Evolutionary conservation across 148 eudicot species (phyloP).

Genomic region (Salicornia ramosissima): DNA sequence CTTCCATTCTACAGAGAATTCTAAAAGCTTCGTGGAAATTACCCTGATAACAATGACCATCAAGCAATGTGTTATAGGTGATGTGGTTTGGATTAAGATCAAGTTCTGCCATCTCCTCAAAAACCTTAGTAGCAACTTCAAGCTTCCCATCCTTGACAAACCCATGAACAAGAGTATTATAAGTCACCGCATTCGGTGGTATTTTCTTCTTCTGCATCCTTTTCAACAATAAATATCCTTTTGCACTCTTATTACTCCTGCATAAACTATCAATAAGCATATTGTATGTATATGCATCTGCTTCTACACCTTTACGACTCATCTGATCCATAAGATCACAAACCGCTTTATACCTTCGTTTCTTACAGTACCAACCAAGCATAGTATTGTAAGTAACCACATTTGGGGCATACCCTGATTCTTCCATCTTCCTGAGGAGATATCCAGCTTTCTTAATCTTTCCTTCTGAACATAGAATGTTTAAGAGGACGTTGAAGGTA

Average conservation of each 20-base stretch:
- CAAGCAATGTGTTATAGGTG: constrained; percentile 67
- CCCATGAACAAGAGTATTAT: constrained; percentile 74
- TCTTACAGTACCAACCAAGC: constrained; percentile 66
- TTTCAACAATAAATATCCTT: constrained; percentile 63
- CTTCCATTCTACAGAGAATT: constrained; percentile 59
- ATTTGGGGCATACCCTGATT: constrained; percentile 60
- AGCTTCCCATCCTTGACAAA: constrained; percentile 72
- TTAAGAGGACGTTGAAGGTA: constrained; percentile 69
- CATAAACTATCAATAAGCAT: constrained; percentile 60
- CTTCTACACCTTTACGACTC: constrained; percentile 52
- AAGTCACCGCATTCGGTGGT: constrained; percentile 60
- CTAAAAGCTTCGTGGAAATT: constrained; percentile 53
- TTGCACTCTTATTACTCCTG: constrained; percentile 45
- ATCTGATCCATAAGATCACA: constrained; percentile 60
- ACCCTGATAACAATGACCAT: constrained; percentile 59
- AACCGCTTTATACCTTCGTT: constrained; percentile 52
- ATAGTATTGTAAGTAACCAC: constrained; percentile 67
- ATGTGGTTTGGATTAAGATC: constrained; percentile 49
- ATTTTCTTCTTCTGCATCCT: constrained; percentile 61
- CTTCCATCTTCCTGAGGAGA: constrained; percentile 75
- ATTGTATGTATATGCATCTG: constrained; percentile 69
- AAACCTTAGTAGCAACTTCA: constrained; percentile 54
- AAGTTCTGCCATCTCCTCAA: constrained; percentile 55
- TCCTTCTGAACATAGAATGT: constrained; percentile 57
- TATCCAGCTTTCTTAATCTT: constrained; percentile 61